Conservation (phyloP, 495 filamentous ascomycete species). For the Aspergillus homomorphus region DNA sequence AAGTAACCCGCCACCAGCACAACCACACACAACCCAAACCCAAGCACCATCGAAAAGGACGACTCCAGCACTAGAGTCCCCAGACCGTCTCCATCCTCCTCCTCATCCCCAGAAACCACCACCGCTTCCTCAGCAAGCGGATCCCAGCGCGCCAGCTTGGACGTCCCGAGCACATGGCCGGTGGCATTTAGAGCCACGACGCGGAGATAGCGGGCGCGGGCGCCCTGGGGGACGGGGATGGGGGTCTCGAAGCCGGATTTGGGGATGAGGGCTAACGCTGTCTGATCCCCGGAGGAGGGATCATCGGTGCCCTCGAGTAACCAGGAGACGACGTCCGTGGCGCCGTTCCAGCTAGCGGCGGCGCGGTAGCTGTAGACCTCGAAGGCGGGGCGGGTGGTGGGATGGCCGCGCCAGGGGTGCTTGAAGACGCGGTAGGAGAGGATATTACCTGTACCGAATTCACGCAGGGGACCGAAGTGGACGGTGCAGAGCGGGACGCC, state of each 20-base stretch:
- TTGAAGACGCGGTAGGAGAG: conserved; percentile 41
- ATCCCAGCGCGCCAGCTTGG: conserved; percentile 16
- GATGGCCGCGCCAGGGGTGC: conserved; percentile 34
- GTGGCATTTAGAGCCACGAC: conserved; percentile 17
- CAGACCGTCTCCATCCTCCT: neutral
- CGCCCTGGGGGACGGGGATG: conserved; percentile 19
- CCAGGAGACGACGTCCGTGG: conserved; percentile 39
- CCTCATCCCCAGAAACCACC: conserved; percentile 2
- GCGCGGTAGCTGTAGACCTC: conserved; percentile 24
- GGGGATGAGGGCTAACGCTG: too few relatives aligned
- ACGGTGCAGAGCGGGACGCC: conserved; percentile 33
- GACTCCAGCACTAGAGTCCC: neutral
- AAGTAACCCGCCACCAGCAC: neutral
- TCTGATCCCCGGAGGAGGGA: conserved; percentile 7
- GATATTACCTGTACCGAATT: conserved; percentile 25
- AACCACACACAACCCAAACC: neutral
- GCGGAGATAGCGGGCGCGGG: conserved; percentile 8
- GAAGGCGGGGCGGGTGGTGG: conserved; percentile 27
- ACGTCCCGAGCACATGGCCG: conserved; percentile 15
- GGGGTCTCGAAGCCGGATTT: conserved; percentile 37
- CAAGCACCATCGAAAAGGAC: neutral
- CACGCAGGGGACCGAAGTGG: conserved; percentile 29
- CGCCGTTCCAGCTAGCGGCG: conserved; percentile 43
- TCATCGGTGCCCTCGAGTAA: conserved; percentile 25
- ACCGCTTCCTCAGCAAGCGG: conserved; percentile 4